Percentiles rank a stretch among this genome's conserved stretches.
Evolutionary conservation across 805 yeast genomes (phyloP).

Genomic region (Ogataea pignaliae): DNA sequence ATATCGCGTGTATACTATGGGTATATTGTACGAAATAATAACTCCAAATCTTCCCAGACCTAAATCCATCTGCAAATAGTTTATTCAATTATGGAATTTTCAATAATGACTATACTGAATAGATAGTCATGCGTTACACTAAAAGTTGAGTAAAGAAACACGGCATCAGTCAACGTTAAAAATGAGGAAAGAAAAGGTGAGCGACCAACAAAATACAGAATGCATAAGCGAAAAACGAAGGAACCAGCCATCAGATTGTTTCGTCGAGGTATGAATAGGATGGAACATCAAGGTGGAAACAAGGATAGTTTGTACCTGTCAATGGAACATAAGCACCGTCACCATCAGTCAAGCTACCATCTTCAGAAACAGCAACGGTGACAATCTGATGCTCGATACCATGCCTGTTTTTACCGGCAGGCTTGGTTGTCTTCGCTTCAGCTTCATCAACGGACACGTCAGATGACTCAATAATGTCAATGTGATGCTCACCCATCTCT

Average conservation of each 20-base stretch:
- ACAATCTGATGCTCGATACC: conserved; percentile 12
- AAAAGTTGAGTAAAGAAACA: no score
- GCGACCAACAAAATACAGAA: neutral
- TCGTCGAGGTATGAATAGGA: conserved; percentile 32
- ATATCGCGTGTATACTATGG: no score
- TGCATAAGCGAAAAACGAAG: neutral
- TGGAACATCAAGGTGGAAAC: conserved; percentile 77
- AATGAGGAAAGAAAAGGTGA: neutral
- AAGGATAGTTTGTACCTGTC: conserved; percentile 62
- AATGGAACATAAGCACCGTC: conserved; percentile 37
- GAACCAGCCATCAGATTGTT: neutral
- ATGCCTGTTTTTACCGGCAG: conserved; percentile 7
- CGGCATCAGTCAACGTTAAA: neutral
- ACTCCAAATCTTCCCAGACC: no score
- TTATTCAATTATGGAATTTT: no score
- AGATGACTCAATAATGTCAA: neutral
- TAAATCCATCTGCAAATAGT: no score
- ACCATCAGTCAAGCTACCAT: conserved; percentile 9
- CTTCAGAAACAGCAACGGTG: conserved; percentile 16
- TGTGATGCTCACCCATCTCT: conserved; percentile 3
- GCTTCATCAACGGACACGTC: conserved; percentile 9
- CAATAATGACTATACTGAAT: no score
- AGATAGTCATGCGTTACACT: no score
- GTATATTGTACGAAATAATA: no score
- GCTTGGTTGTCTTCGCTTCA: conserved; percentile 2